Evolutionary conservation across 1,284 basidiomycete species (phyloP), one percentile per base, ranked within the genome.

Genomic region (Microbotryum saponariae): DNA sequence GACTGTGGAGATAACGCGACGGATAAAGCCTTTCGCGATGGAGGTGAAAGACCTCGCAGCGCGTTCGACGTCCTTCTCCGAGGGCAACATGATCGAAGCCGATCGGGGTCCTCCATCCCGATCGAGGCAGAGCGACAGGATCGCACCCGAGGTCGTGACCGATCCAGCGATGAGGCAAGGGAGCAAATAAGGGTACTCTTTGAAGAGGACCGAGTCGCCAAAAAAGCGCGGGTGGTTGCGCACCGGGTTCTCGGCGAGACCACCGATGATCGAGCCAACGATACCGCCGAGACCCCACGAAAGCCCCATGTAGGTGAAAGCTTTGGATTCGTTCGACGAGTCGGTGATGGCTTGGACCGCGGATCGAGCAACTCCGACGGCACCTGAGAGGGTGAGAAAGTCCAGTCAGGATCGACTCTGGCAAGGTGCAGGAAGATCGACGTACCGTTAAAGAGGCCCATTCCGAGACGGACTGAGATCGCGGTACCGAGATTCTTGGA

Each of bases 361-460:
- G 23, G 91, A 90, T 70, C 92, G 75, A 73, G 78, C 78, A 47
- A 68, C 68, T 6, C 65, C 69, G 49, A 73, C 71, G 4, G 74
- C 73, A 48, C 70, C 69, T 59, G 47, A 6, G 29, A 37, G 48
- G 4, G 20, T 37, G 27, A 2, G 25, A 16, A 14, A 14, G 51
- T 27, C 31, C 29, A 27, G 14, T 31, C 25, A 21, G 29, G 4
- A 12, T 10, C 27, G 12, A 10, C 9, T 21, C 4, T 23, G 9
- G 16, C 23, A 52, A 10, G 23, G n/a, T 54, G 27, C 51, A 64
- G 12, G 27, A 33, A 33, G 44, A 23, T 18, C 21, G 21, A 96
- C 92, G 33, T 91, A 20, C 94, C 94, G 12, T 89, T 92, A 74
- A 97, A 98, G 50, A 97, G 82, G 29, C 94, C 94, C 76, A 98